Percentiles rank a stretch among this genome's conserved stretches.
Evolutionary conservation across 768 basidiomycete genomes (phyloP).

Genomic region (Antrodiella citrinella): DNA sequence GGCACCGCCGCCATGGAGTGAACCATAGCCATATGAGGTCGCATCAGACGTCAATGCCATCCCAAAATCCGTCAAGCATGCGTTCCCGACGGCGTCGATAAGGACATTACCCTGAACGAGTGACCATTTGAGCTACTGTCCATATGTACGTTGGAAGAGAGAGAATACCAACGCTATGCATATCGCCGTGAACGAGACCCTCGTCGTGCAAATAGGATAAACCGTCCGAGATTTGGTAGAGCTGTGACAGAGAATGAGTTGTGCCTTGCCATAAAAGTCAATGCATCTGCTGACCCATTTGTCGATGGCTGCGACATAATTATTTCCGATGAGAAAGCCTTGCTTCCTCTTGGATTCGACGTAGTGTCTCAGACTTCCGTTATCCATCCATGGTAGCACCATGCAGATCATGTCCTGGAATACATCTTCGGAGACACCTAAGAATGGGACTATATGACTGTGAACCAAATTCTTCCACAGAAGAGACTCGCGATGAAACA

Average conservation of each 20-base stretch:
- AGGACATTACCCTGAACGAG: conserved; percentile 4
- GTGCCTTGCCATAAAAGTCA: neutral
- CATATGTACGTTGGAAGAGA: too few relatives aligned
- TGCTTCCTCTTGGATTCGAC: neutral
- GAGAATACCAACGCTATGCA: conserved; percentile 2
- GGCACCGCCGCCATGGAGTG: neutral
- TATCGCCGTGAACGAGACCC: conserved; percentile 6
- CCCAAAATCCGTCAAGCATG: conserved; percentile 4
- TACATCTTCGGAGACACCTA: neutral
- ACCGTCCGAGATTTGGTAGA: conserved; percentile 2
- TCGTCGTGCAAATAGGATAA: conserved; percentile 5
- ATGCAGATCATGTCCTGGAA: neutral
- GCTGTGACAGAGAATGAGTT: neutral
- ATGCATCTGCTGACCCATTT: neutral
- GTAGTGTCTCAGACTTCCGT: neutral
- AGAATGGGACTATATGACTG: neutral
- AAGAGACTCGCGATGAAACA: conserved; percentile 3
- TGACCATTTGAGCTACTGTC: neutral
- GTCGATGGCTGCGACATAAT: neutral
- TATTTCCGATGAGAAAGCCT: neutral
- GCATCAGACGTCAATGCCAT: neutral
- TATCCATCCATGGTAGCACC: neutral
- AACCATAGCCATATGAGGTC: neutral
- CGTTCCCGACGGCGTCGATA: conserved; percentile 1
- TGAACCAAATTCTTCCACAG: conserved; percentile 1